A percentile compares a stretch with the other conserved stretches of the same genome.
These are phyloP conservation scores for Luvunga scandens DNA, from an alignment of 345 rosid genomes.

Conservation along the genomic window DNA sequence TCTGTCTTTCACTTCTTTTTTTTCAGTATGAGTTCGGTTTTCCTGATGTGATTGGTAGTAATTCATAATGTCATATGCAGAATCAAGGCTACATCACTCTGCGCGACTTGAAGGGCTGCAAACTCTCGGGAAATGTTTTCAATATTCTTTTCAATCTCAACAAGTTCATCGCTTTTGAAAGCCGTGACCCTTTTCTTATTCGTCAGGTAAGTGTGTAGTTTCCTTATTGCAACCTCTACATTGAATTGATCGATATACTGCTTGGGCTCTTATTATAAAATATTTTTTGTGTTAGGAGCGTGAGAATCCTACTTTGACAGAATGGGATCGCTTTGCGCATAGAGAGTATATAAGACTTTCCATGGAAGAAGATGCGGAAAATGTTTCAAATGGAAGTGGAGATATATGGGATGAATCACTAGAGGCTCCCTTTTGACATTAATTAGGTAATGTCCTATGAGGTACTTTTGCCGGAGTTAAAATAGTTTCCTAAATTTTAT, in stretches of 20 bases:
- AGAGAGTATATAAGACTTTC: slow-evolving; percentile 95
- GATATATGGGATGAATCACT: slow-evolving; percentile 98
- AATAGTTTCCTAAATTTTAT: background rate
- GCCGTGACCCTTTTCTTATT: slow-evolving; percentile 93
- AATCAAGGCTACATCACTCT: slow-evolving; percentile 64
- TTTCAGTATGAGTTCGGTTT: background rate
- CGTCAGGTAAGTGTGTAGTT: slow-evolving; percentile 63
- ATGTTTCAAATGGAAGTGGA: slow-evolving; percentile 95
- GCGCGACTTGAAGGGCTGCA: slow-evolving; percentile 72
- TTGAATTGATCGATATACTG: background rate
- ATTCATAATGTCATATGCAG: slow-evolving; percentile 36
- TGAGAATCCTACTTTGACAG: slow-evolving; percentile 91
- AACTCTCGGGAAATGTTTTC: slow-evolving; percentile 83
- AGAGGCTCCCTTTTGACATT: slow-evolving; percentile 80
- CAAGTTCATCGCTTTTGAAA: slow-evolving; percentile 93
- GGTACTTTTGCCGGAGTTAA: background rate
- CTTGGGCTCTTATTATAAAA: background rate
- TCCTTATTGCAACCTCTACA: background rate
- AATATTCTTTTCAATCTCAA: slow-evolving; percentile 95
- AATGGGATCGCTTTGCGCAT: slow-evolving; percentile 98
- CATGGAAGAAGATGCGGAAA: slow-evolving; percentile 98
- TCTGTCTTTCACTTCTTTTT: slow-evolving; percentile 15
- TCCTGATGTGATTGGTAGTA: background rate
- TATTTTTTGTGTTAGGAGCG: slow-evolving; percentile 55
- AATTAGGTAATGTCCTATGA: slow-evolving; percentile 22